Evolutionary conservation across 805 yeast species (phyloP).

Genomic region (Yamadazyma sp.): DNA sequence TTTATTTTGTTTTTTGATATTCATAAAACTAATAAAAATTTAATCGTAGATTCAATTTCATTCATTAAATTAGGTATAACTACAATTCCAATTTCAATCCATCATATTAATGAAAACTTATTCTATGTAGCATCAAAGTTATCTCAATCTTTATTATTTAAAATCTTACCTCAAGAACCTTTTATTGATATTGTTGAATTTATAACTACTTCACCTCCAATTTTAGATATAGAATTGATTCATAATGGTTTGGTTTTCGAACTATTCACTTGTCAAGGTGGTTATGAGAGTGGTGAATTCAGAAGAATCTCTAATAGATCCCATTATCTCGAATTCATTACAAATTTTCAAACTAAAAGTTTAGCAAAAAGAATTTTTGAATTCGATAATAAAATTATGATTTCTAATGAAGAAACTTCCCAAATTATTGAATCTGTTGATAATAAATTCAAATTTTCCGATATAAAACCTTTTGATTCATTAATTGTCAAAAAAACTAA

Average conservation of each 20-base stretch:
- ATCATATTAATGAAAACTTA: slow-evolving; percentile 22
- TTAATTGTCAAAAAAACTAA: neutral
- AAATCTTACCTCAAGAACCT: slow-evolving; percentile 23
- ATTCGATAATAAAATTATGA: no score
- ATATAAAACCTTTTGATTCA: neutral
- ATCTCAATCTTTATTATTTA: slow-evolving; percentile 31
- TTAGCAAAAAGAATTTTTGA: neutral
- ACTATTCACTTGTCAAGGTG: slow-evolving; percentile 30
- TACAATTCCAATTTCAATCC: slow-evolving; percentile 27
- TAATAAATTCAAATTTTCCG: neutral
- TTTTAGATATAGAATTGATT: slow-evolving; percentile 21
- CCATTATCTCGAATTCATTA: slow-evolving; percentile 1
- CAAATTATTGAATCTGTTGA: neutral
- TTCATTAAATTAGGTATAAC: slow-evolving; percentile 26
- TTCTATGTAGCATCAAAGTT: slow-evolving; percentile 29
- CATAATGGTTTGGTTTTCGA: slow-evolving; percentile 5
- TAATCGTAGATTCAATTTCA: slow-evolving; percentile 12
- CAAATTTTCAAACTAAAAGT: slow-evolving; percentile 3
- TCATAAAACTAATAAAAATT: neutral
- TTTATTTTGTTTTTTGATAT: slow-evolving; percentile 20
- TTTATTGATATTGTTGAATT: slow-evolving; percentile 20
- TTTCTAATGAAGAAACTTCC: no score
- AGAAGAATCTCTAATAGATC: slow-evolving; percentile 10
- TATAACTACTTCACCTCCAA: slow-evolving; percentile 29
- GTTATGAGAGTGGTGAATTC: slow-evolving; percentile 32